phyloP scores from a whole-genome alignment of 805 yeast genomes.

The Saturnispora silvae region DNA sequence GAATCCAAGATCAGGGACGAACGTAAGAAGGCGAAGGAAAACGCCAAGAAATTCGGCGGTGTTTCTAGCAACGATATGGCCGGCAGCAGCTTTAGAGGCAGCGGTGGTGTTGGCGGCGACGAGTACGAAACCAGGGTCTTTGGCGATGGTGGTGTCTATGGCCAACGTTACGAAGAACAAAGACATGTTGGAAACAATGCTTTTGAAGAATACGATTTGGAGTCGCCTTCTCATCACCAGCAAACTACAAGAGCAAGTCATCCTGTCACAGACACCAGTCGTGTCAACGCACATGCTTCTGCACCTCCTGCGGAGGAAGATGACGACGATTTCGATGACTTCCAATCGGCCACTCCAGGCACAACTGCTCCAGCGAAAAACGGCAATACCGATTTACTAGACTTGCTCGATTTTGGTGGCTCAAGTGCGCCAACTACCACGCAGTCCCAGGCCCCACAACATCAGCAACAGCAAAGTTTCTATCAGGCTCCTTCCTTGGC shows the following conservation, averaged over 20 bases:
- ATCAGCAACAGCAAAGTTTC: conserved; percentile 13
- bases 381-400: conserved; percentile 22
- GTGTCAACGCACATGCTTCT: conserved; percentile 32
- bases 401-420: conserved; percentile 2
- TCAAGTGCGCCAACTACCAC: conserved; percentile 7
- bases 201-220: conserved; percentile 56
- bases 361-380: conserved; percentile 9
- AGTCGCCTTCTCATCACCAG: too few relatives aligned
- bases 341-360: conserved; percentile 44
- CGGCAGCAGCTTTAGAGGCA: conserved; percentile 21
- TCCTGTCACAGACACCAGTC: conserved; percentile 27
- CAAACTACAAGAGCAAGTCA: conserved; percentile 24
- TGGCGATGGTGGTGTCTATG: conserved; percentile 66
- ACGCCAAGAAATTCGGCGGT: conserved; percentile 74
- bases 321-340: conserved; percentile 66
- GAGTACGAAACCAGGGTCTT: conserved; percentile 41
- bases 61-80: conserved; percentile 28
- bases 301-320: conserved; percentile 29
- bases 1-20: conserved; percentile 70
- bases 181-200: conserved; percentile 31
- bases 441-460: conserved; percentile 11
- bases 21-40: conserved; percentile 82
- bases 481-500: conserved; percentile 24
- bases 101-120: conserved; percentile 28
- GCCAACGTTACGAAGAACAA: conserved; percentile 52